These are phyloP conservation scores for Zygnema circumcarinatum DNA, from an alignment of 139 green algal species.

Conservation along the genomic window DNA sequence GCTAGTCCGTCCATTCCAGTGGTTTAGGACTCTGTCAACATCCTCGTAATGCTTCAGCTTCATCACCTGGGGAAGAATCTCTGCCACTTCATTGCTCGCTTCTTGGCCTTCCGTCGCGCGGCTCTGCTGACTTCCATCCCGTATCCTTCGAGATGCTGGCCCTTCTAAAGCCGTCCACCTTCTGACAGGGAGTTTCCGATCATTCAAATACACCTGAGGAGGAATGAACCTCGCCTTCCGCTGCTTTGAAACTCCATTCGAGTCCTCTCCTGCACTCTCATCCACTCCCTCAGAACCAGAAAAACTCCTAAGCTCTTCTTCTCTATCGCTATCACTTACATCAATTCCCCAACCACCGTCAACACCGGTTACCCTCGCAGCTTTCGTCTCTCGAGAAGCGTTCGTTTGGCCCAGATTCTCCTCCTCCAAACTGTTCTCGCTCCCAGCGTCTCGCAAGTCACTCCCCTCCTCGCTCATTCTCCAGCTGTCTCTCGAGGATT, in stretches of 20 bases:
- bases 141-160: not conserved
- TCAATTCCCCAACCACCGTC: too few species aligned
- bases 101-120: not conserved
- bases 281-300: not conserved
- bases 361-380: too few species aligned
- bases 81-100: not conserved
- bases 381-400: too few species aligned
- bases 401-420: not conserved
- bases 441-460: not conserved
- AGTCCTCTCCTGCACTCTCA: constrained; percentile 38
- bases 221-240: constrained; percentile 3
- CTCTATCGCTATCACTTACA: not conserved
- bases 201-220: constrained; percentile 2
- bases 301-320: not conserved
- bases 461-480: not conserved
- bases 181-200: not conserved
- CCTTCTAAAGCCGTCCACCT: not conserved
- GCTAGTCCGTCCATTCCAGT: constrained; percentile 17
- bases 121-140: not conserved
- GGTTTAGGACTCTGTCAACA: constrained; percentile 29
- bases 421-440: not conserved
- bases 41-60: constrained; percentile 29
- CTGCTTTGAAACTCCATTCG: not conserved
- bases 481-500: not conserved
- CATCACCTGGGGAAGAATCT: not conserved